Conservation (phyloP, 1,139 yeast genomes). For the Scheffersomyces insectosa region DNA sequence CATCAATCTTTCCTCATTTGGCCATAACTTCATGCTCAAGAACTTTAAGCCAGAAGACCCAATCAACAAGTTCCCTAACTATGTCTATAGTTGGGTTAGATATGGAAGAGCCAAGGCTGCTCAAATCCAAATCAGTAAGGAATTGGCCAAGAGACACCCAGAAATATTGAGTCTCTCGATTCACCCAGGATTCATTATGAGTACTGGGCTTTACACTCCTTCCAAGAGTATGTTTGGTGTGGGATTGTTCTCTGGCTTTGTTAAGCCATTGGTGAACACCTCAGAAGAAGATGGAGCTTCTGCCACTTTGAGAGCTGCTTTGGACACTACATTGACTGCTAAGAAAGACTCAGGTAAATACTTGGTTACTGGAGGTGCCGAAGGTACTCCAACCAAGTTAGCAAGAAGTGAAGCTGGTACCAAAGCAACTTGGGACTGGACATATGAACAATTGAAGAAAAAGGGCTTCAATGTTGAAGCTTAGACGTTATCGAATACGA, state of each 20-base stretch:
- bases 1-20: slow-evolving; percentile 35
- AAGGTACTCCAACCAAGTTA: slow-evolving; percentile 22
- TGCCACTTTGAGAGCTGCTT: slow-evolving; percentile 35
- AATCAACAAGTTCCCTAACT: slow-evolving; percentile 26
- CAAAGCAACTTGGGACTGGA: slow-evolving; percentile 33
- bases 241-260: slow-evolving; percentile 20
- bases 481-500: neutral
- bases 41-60: slow-evolving; percentile 26
- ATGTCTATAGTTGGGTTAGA: slow-evolving; percentile 31
- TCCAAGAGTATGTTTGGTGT: slow-evolving; percentile 31
- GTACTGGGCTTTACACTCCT: slow-evolving; percentile 35
- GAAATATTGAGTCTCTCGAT: slow-evolving; percentile 34
- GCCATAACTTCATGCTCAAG: slow-evolving; percentile 27
- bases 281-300: slow-evolving; percentile 36
- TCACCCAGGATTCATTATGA: slow-evolving; percentile 43
- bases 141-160: slow-evolving; percentile 30
- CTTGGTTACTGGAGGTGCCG: slow-evolving; percentile 36
- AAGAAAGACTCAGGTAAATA: slow-evolving; percentile 35
- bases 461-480: slow-evolving; percentile 17
- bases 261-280: slow-evolving; percentile 24
- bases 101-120: slow-evolving; percentile 39
- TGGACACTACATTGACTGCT: slow-evolving; percentile 28
- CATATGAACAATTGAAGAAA: slow-evolving; percentile 22
- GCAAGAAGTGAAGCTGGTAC: slow-evolving; percentile 26
- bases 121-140: slow-evolving; percentile 30